Conservation (phyloP, 2,329 filamentous ascomycete genomes). For the Lecanicillium sp. region DNA sequence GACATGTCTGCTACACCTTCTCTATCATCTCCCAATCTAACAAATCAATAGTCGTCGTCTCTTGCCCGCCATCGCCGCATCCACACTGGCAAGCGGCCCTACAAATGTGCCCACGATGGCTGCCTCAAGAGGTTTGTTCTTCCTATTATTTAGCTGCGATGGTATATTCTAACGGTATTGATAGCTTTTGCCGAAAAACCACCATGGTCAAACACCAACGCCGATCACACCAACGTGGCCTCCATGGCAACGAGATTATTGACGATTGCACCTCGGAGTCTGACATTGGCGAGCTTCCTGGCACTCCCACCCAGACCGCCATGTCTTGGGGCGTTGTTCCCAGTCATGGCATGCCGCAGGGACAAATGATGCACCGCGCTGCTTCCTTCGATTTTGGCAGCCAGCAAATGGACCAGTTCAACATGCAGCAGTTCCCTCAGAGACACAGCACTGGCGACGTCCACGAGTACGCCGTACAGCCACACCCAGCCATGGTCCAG, state of each 20-base stretch:
- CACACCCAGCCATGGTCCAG: constrained; percentile 31
- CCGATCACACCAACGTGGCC: constrained; percentile 51
- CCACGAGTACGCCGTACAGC: constrained; percentile 36
- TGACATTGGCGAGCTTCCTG: constrained; percentile 51
- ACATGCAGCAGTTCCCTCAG: constrained; percentile 32
- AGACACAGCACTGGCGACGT: constrained; percentile 37
- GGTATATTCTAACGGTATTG: too few relatives aligned
- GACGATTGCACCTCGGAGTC: constrained; percentile 50
- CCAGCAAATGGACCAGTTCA: constrained; percentile 36
- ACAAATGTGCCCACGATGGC: constrained; percentile 53
- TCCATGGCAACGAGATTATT: constrained; percentile 44
- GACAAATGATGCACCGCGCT: constrained; percentile 40
- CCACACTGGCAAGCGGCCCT: constrained; percentile 60
- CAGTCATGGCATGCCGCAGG: constrained; percentile 27
- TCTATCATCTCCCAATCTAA: not conserved
- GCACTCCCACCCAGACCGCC: constrained; percentile 44
- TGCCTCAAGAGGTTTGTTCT: constrained; percentile 39
- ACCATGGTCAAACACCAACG: constrained; percentile 63
- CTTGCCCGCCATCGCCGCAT: constrained; percentile 58
- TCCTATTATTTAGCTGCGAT: too few relatives aligned
- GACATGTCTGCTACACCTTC: constrained; percentile 19
- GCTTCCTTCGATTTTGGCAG: constrained; percentile 50
- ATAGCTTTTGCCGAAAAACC: constrained; percentile 65
- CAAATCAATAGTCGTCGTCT: constrained; percentile 48
- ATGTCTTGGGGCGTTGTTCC: constrained; percentile 43